Conservation (phyloP, 2,329 filamentous ascomycete genomes). For the Trichoderma atrobrunneum region DNA sequence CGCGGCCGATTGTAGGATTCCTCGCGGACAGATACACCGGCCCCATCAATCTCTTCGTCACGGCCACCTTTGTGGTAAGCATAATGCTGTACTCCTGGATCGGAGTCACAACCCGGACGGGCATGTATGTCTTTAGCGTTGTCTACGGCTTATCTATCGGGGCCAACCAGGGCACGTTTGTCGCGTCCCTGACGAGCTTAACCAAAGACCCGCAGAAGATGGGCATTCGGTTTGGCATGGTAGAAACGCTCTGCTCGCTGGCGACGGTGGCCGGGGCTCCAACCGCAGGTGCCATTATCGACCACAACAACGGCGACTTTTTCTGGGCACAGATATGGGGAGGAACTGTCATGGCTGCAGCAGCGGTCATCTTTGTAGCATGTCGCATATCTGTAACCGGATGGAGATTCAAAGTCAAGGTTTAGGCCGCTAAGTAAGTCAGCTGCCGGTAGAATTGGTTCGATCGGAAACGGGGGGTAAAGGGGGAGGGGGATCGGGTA, state of each 20-base stretch:
- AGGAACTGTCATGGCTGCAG: slow-evolving; percentile 39
- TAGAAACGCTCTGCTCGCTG: slow-evolving; percentile 41
- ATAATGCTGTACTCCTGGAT: slow-evolving; percentile 56
- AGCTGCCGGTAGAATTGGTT: background rate
- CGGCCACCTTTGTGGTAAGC: slow-evolving; percentile 44
- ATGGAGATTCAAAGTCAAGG: slow-evolving; percentile 35
- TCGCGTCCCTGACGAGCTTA: slow-evolving; percentile 41
- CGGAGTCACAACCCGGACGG: slow-evolving; percentile 40
- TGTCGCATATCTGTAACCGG: slow-evolving; percentile 38
- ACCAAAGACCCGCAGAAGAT: slow-evolving; percentile 43
- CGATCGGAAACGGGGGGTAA: background rate
- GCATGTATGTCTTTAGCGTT: slow-evolving; percentile 45
- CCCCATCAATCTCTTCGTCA: slow-evolving; percentile 53
- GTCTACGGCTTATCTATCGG: slow-evolving; percentile 46
- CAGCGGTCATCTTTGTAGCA: slow-evolving; percentile 32
- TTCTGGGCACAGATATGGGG: slow-evolving; percentile 48
- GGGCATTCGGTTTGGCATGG: slow-evolving; percentile 47
- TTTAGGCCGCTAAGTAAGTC: slow-evolving; percentile 25
- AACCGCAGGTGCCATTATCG: slow-evolving; percentile 45
- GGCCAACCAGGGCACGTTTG: slow-evolving; percentile 42
- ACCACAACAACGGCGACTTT: slow-evolving; percentile 39
- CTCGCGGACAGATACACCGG: slow-evolving; percentile 53
- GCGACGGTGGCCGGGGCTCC: slow-evolving; percentile 45
- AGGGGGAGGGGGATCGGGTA: background rate
- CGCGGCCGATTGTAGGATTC: slow-evolving; percentile 51